Percentiles rank a stretch among this genome's conserved stretches.
Conservation (phyloP, 2,329 filamentous ascomycete genomes). For the Diaporthe amygdali region DNA sequence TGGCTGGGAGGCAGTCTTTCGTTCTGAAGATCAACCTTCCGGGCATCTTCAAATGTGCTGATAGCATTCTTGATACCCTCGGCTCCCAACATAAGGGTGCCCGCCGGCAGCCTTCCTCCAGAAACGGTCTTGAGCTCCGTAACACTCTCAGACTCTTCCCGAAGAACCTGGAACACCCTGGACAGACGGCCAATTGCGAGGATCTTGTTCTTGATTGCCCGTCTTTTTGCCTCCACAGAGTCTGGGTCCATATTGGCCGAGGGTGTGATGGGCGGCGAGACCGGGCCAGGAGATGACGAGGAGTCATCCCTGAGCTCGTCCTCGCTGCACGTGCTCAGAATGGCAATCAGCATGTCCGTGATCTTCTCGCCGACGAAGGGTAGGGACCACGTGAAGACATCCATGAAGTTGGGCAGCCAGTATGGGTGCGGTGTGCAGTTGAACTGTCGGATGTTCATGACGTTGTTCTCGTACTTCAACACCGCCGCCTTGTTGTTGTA, state of each 20-base stretch:
- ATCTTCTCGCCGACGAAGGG: slow-evolving; percentile 99
- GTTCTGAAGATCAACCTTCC: slow-evolving; percentile 97
- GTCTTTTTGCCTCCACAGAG: slow-evolving; percentile 90
- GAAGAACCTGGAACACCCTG: slow-evolving; percentile 96
- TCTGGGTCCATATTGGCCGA: slow-evolving; percentile 68
- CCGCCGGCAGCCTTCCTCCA: slow-evolving; percentile 88
- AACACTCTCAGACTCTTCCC: slow-evolving; percentile 95
- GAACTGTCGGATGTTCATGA: slow-evolving; percentile 99
- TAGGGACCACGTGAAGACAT: slow-evolving; percentile 99
- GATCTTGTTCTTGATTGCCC: slow-evolving; percentile 99
- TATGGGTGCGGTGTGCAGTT: slow-evolving; percentile 99
- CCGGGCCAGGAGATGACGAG: slow-evolving; percentile 72
- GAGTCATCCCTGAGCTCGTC: slow-evolving; percentile 94
- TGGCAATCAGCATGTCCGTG: slow-evolving; percentile 98
- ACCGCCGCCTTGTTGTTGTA: slow-evolving; percentile 99
- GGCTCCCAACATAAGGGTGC: slow-evolving; percentile 95
- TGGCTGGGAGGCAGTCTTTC: slow-evolving; percentile 91
- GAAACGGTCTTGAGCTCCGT: slow-evolving; percentile 97
- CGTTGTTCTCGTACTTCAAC: slow-evolving; percentile 99
- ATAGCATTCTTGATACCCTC: slow-evolving; percentile 98
- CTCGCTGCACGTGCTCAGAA: slow-evolving; percentile 98
- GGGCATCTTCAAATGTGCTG: slow-evolving; percentile 92
- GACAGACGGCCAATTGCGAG: slow-evolving; percentile 95
- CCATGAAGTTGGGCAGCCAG: slow-evolving; percentile 99
- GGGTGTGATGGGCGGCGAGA: slow-evolving; percentile 71